phyloP scores from a whole-genome alignment of 1,284 basidiomycete species.

The Ganoderma leucocontextum region DNA sequence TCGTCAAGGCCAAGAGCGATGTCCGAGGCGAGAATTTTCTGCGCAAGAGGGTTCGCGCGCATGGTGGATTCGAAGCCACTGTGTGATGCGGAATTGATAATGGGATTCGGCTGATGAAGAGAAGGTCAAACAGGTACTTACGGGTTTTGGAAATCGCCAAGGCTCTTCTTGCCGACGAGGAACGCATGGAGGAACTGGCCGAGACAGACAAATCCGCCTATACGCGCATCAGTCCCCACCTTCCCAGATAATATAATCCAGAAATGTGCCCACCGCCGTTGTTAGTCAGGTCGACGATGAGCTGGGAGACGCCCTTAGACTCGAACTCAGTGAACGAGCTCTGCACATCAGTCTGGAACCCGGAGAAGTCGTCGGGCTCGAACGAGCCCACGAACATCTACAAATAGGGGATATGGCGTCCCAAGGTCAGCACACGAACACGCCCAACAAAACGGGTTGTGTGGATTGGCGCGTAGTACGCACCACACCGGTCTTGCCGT shows the following conservation, averaged over 20 bases:
- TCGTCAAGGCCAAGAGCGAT: constrained; percentile 53
- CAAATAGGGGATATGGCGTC: neutral
- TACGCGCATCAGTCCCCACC: constrained; percentile 1
- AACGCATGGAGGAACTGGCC: constrained; percentile 68
- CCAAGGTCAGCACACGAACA: neutral
- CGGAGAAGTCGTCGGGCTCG: constrained; percentile 50
- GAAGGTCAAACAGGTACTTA: constrained; percentile 40
- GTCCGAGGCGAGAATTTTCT: constrained; percentile 61
- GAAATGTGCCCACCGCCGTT: constrained; percentile 56
- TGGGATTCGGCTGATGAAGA: neutral
- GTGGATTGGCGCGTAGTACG: neutral
- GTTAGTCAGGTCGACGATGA: constrained; percentile 70
- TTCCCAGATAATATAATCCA: neutral
- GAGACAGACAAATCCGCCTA: constrained; percentile 68
- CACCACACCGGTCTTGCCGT: constrained; percentile 69
- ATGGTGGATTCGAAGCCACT: constrained; percentile 63
- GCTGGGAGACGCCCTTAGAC: constrained; percentile 54
- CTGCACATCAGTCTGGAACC: constrained; percentile 62
- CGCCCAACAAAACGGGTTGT: neutral
- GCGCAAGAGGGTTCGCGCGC: constrained; percentile 62
- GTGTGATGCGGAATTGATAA: neutral
- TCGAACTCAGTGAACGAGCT: constrained; percentile 57
- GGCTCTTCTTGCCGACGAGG: constrained; percentile 54
- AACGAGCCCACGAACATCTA: constrained; percentile 74
- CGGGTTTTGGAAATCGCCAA: constrained; percentile 54